Percentiles rank a stretch among this genome's conserved stretches.
These are phyloP conservation scores for Fusarium albidum DNA, from an alignment of 2,329 filamentous ascomycete genomes.

Conservation along the genomic window DNA sequence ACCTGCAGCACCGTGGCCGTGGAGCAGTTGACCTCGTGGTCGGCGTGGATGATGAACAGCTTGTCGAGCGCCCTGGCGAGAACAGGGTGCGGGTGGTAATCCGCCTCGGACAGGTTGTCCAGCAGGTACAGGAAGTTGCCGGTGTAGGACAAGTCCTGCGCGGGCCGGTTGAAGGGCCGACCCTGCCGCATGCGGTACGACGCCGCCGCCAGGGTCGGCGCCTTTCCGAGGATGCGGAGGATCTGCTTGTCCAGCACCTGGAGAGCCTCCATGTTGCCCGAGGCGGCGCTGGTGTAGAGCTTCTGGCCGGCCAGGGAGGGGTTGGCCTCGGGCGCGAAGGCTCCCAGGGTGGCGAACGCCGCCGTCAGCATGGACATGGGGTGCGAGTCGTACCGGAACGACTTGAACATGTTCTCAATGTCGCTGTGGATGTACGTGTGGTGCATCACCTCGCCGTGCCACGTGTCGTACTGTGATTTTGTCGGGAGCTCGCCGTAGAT, in stretches of 20 bases:
- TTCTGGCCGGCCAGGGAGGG: slow-evolving; percentile 59
- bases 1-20: slow-evolving; percentile 65
- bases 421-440: slow-evolving; percentile 59
- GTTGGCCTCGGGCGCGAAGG: slow-evolving; percentile 59
- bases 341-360: slow-evolving; percentile 57
- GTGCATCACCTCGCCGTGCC: slow-evolving; percentile 59
- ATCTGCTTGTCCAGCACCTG: slow-evolving; percentile 60
- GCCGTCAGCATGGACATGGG: slow-evolving; percentile 62
- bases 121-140: slow-evolving; percentile 65
- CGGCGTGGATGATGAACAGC: slow-evolving; percentile 64
- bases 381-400: slow-evolving; percentile 60
- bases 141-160: slow-evolving; percentile 57
- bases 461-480: slow-evolving; percentile 48
- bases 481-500: slow-evolving; percentile 61
- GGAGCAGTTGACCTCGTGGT: slow-evolving; percentile 67
- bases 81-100: slow-evolving; percentile 57
- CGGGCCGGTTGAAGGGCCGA: slow-evolving; percentile 59
- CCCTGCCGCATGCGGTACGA: slow-evolving; percentile 62
- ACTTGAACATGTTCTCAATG: slow-evolving; percentile 60
- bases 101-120: slow-evolving; percentile 57
- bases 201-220: slow-evolving; percentile 58
- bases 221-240: slow-evolving; percentile 60
- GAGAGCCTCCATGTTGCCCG: slow-evolving; percentile 51
- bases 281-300: slow-evolving; percentile 56
- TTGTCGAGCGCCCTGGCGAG: slow-evolving; percentile 60